These are phyloP conservation scores for Lumnitzera littorea DNA, from an alignment of 345 rosid genomes.

Conservation along the genomic window DNA sequence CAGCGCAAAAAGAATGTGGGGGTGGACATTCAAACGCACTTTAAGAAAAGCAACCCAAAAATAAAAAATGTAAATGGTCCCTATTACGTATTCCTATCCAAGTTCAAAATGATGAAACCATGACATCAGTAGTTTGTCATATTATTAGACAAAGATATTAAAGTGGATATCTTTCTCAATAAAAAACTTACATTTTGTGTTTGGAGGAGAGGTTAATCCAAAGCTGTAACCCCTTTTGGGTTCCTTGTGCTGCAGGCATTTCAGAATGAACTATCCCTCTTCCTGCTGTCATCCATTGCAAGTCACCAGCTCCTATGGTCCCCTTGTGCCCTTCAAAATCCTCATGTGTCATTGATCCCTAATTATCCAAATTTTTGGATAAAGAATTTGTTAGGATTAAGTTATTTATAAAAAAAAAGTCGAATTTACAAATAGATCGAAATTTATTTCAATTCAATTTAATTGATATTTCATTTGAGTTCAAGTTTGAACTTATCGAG, in stretches of 20 bases:
- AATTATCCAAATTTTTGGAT: background rate
- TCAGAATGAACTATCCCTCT: slow-evolving; percentile 93
- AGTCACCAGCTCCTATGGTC: slow-evolving; percentile 64
- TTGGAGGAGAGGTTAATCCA: slow-evolving; percentile 89
- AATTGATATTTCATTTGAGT: too few species aligned
- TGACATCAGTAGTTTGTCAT: background rate
- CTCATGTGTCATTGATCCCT: slow-evolving; percentile 75
- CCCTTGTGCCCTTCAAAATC: slow-evolving; percentile 91
- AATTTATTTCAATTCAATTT: background rate
- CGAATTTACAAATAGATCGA: too few species aligned
- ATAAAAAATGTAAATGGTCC: too few species aligned
- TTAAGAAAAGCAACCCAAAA: too few species aligned
- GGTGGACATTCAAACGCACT: too few species aligned
- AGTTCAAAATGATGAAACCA: too few species aligned
- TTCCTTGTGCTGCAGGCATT: slow-evolving; percentile 78
- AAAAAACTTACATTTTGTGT: slow-evolving; percentile 54
- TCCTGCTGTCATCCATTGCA: slow-evolving; percentile 99
- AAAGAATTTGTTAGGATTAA: too few species aligned
- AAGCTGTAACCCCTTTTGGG: slow-evolving; percentile 72
- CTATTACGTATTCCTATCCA: too few species aligned
- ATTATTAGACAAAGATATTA: background rate
- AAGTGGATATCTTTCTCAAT: background rate
- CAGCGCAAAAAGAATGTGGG: too few species aligned
- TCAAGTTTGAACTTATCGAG: too few species aligned
- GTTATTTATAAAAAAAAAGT: too few species aligned